Evolutionary conservation across 2,329 filamentous ascomycete genomes (phyloP), one percentile per base, ranked within the genome.

Genomic region (Calonectria henricotiae): DNA sequence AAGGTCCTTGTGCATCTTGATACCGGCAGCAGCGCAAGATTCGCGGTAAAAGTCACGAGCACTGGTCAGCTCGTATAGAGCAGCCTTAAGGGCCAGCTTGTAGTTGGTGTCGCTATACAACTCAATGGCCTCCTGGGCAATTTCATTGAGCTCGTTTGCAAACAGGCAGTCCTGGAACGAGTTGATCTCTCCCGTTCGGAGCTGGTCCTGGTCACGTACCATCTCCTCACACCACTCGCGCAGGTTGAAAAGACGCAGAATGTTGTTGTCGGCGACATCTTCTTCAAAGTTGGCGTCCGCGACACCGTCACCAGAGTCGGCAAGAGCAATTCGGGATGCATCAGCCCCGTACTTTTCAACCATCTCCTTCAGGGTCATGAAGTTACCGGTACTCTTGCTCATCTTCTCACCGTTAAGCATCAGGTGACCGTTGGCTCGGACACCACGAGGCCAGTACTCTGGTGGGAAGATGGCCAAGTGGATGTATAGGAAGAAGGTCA

Each of bases 251-350:
- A 98, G 89, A 78, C 95, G 92, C 72, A 98, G 87, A 78, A 98
- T 97, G 79, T 92, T 95, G 81, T 92, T 94, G 83, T 98, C 96
- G 46, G 96, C 96, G 44, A 98, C 95, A 66, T 93, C 90, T 85
- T 99, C 96, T 79, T 98, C 96, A 75, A 99, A 97, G 86, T 99
- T 99, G 77, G 96, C 95, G 82, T 99, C 96, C 73, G 94, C 93
- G 72, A 98, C 95, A 73, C 93, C 94, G 79, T 99, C 96, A 77
- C 96, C 96, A 13, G 95, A 95, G 82, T 99, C 96, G 20, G 96
- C 96, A 73, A 99, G 91, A 4, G 95, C 95, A 77, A 98, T 93
- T 80, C 96, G 90, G 49, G 93, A 93, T 15, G 96, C 96, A 81
- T 98, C 96, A 9, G 96, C 96, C 79, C 96, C 96, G 78, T 96